Evolutionary conservation across 371 early-diverging fungal species (phyloP), one percentile per base, ranked within the genome.

Genomic region (Zopfochytrium polystomum): DNA sequence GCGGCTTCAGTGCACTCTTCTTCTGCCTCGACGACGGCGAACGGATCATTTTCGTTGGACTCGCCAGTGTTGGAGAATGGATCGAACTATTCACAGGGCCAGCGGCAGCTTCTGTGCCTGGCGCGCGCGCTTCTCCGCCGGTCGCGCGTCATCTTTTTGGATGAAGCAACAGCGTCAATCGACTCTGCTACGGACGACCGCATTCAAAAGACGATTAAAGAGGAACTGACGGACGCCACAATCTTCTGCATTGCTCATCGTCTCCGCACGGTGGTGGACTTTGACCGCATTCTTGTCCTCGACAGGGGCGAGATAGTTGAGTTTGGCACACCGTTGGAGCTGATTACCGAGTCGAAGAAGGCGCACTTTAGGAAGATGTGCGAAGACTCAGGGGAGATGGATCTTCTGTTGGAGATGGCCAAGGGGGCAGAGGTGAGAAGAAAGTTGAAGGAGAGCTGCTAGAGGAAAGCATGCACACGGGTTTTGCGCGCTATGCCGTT

Each of bases 161-260:
- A 85, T 58, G 72, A 77, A 25, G 81, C 81, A 27, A 77, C 78
- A 2, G 67, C 77, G 1, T 59, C 72, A 11, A 62, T 74, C 15
- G 81, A 86, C 44, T 76, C 67, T 11, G 83, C 78, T 38, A 84
- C 89, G 1, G 91, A 90, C 60, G 81, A 83, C 52, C 73, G 80
- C 58, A 89, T 91, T 62, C 91, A 90, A 62, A 66, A 80, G 64
- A 90, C 89, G 2, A 91, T 95, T 56, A 83, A 91, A 29, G 84
- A 86, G 58, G 79, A 82, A 38, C 83, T 88, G 43, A 63, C 33
- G 29, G 65, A 70, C 18, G 66, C 64, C 2, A 78, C 75, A 11
- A 66, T 78, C 2, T 49, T 78, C 30, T 61, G 60, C 9, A 75
- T 78, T 50, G 75, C 75, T 2, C 78, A 78, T 51, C 62, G 75